Conservation (phyloP, 805 yeast genomes). For the Blastobotrys muscicola region DNA sequence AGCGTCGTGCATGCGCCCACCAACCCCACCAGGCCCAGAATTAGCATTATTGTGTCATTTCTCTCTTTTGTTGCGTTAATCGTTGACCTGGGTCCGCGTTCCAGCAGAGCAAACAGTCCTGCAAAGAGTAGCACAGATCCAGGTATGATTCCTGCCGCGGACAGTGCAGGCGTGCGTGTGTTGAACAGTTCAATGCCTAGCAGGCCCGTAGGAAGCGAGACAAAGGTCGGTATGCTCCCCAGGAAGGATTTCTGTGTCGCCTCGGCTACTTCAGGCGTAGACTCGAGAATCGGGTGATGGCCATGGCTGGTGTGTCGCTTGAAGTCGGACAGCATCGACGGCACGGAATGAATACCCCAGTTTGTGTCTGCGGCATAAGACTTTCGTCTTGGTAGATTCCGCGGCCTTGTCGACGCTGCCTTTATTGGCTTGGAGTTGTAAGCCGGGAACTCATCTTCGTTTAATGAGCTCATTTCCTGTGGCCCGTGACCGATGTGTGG, state of each 20-base stretch:
- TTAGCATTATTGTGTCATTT: constrained; percentile 12
- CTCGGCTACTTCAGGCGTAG: constrained; percentile 1
- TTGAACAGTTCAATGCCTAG: constrained; percentile 18
- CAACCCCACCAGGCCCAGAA: constrained; percentile 13
- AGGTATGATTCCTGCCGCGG: constrained; percentile 13
- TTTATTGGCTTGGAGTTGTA: too few species aligned
- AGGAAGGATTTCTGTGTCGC: constrained; percentile 6
- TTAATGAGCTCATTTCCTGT: too few species aligned
- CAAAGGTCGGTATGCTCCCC: constrained; percentile 24
- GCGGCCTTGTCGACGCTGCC: too few species aligned
- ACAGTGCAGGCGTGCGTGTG: constrained; percentile 3
- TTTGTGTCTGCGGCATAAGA: constrained; percentile 17
- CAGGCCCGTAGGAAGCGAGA: constrained; percentile 24
- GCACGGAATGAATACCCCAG: constrained; percentile 30
- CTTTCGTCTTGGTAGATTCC: constrained; percentile 17
- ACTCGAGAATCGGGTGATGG: neutral
- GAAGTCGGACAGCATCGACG: constrained; percentile 28
- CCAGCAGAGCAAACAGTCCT: constrained; percentile 14
- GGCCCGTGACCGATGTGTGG: too few species aligned
- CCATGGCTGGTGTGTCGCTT: constrained; percentile 26
- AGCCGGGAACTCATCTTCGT: too few species aligned
- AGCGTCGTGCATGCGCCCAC: constrained; percentile 14
- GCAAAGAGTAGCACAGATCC: constrained; percentile 19
- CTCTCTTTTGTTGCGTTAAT: constrained; percentile 3
- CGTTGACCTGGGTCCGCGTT: constrained; percentile 5